Base-by-base conservation (phyloP, 1,139 yeast species). In the Candida pseudocylindracea region DNA sequence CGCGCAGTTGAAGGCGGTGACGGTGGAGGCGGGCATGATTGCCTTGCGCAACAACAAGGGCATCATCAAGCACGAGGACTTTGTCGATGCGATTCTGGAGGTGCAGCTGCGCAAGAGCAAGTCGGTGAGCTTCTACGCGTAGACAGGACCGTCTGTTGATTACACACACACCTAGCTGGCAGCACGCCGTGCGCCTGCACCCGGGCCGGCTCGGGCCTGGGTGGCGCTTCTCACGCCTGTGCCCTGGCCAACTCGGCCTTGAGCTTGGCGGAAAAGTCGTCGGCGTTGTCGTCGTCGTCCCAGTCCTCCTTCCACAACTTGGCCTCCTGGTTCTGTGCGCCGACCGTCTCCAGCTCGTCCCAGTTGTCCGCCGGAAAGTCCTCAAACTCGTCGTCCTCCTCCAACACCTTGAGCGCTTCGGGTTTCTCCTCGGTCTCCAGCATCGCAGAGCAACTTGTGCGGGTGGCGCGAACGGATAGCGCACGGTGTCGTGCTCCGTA, bases 11-110 rank as follows among this genome's bases (percentile, higher is more conserved):
- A 88, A 88, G 59, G 96, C 96, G 1, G 98, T 88, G 26, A 83
- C 95, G 8, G 98, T 88, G 15, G 99, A 88, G 54, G 98, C 98
- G 2, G 99, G 98, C 48, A 91, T 88, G 98, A 88, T 91, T 55
- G 99, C 98, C 1, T 65, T 91, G 48, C 72, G 98, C 55, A 81
- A 81, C 45, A 96, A 95, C 24, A 93, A 88, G 54, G 69, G 79
- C 27, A 67, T 75, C 41, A 85, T 91, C 37, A 79, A 80, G 45
- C 99, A 91, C 53, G 98, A 91, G 56, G 98, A 91, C 56, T 91
- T 88, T 49, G 94, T 91, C 13, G 98, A 91, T 50, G 99, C 94
- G 37, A 83, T 88, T 41, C 75, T 95, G 39, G 98, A 91, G 60
- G 98, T 91, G 29, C 98, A 88, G 58, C 94, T 96, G 34, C 72